These are phyloP conservation scores for Fraxinus nigra DNA, from an alignment of 305 asterid genomes.

Conservation along the genomic window DNA sequence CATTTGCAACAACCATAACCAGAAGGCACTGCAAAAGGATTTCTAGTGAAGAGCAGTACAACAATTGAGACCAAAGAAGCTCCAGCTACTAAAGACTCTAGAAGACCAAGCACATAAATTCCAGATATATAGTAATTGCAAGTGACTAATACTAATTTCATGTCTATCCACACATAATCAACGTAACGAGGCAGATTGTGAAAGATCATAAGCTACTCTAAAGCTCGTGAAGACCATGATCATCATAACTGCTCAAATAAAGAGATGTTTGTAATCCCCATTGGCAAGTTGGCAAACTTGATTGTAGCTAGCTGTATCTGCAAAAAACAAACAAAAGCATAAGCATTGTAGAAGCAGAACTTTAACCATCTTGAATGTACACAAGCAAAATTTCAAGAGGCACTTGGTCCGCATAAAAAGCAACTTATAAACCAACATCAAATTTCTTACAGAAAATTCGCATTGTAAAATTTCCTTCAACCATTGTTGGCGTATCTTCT, in stretches of 20 bases:
- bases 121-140: neutral
- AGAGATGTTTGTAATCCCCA: conserved; percentile 61
- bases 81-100: neutral
- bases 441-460: neutral
- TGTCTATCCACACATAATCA: neutral
- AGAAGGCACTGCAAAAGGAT: neutral
- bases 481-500: neutral
- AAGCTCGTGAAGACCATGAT: neutral
- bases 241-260: conserved; percentile 33
- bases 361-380: neutral
- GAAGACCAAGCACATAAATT: neutral
- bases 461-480: neutral
- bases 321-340: conserved; percentile 16
- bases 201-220: neutral
- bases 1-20: conserved; percentile 3
- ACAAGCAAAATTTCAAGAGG: neutral
- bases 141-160: neutral
- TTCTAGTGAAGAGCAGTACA: neutral
- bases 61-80: neutral
- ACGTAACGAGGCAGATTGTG: neutral
- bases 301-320: conserved; percentile 54
- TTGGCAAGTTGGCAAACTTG: conserved; percentile 56
- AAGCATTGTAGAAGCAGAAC: neutral
- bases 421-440: conserved; percentile 11
- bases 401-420: neutral